Conservation (phyloP, 2,329 filamentous ascomycete species). For the Fusarium pininemorale region DNA sequence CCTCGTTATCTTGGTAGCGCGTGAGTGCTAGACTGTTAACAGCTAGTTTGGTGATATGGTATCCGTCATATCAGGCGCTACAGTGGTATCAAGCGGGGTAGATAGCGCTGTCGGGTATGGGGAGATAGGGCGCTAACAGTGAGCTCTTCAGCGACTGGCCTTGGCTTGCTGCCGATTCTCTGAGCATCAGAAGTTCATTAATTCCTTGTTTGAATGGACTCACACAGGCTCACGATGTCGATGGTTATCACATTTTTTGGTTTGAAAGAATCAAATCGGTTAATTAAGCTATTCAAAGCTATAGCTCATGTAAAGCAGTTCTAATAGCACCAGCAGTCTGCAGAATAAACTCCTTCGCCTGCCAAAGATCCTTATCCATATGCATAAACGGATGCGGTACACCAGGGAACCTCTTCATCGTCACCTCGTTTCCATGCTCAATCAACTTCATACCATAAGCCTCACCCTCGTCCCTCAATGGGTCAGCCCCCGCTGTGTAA, state of each 20-base stretch:
- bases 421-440: slow-evolving; percentile 56
- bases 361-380: slow-evolving; percentile 53
- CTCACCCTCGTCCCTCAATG: slow-evolving; percentile 59
- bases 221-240: neutral
- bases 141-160: neutral
- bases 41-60: neutral
- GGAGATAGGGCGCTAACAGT: neutral
- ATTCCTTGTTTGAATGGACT: neutral
- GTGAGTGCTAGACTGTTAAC: neutral
- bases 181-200: neutral
- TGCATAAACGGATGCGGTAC: slow-evolving; percentile 62
- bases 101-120: neutral
- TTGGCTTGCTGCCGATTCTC: neutral
- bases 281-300: neutral
- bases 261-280: neutral
- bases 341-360: slow-evolving; percentile 48
- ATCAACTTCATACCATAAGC: slow-evolving; percentile 55
- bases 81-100: neutral
- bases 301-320: slow-evolving; percentile 2
- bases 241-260: no score
- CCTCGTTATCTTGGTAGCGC: slow-evolving; percentile 3
- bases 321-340: slow-evolving; percentile 46
- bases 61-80: neutral
- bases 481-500: neutral
- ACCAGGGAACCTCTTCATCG: slow-evolving; percentile 55